A percentile compares a stretch with the other conserved stretches of the same genome.
Conservation (phyloP, 202 grass and related monocot species). For the Hordeum pubiflorum region DNA sequence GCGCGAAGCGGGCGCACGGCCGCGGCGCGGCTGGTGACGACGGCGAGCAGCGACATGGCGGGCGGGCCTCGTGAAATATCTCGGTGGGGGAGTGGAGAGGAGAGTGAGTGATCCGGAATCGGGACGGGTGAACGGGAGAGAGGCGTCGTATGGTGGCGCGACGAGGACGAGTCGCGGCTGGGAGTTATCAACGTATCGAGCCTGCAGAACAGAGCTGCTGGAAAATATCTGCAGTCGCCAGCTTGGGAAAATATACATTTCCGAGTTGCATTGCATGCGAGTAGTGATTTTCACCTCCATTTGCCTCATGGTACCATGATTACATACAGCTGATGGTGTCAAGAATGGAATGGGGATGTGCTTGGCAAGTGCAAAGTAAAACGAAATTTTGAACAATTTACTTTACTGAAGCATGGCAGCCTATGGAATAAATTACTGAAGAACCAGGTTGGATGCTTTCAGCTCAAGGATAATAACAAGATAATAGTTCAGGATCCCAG, state of each 20-base stretch:
- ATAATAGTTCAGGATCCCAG: neutral
- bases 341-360: no score
- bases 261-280: neutral
- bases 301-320: neutral
- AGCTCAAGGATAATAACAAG: neutral
- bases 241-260: no score
- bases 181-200: neutral
- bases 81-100: neutral
- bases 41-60: conserved; percentile 46
- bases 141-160: neutral
- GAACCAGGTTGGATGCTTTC: neutral
- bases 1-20: conserved; percentile 13
- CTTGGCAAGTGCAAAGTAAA: neutral
- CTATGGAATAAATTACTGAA: neutral
- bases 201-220: neutral
- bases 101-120: conserved; percentile 9
- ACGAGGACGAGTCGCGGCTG: neutral
- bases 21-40: conserved; percentile 28
- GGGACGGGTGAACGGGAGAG: conserved; percentile 16
- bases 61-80: conserved; percentile 8
- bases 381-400: neutral
- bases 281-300: neutral
- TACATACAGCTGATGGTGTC: neutral
- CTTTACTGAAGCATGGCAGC: neutral
- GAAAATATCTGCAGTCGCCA: neutral